Percentiles rank a stretch among this genome's conserved stretches.
Evolutionary conservation across 176 grass and related monocot genomes (phyloP).

Genomic region (Juncus effusus): DNA sequence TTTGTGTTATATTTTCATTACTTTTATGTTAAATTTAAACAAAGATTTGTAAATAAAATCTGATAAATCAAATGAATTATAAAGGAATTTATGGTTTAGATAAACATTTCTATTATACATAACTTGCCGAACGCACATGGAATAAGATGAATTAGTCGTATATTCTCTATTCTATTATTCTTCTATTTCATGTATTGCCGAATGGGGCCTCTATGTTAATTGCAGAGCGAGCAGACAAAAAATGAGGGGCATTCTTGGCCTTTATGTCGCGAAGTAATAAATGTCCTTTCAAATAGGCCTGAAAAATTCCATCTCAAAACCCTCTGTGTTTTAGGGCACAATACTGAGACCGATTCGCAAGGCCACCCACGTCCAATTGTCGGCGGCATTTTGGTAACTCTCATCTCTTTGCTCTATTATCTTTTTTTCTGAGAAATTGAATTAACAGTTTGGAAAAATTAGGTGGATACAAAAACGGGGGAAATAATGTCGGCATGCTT

Average conservation of each 20-base stretch:
- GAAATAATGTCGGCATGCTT: conserved; percentile 59
- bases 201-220: too few relatives aligned
- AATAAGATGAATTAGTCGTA: too few relatives aligned
- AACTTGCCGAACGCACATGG: too few relatives aligned
- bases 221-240: conserved; percentile 26
- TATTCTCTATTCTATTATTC: too few relatives aligned
- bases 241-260: conserved; percentile 59
- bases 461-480: conserved; percentile 70
- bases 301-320: conserved; percentile 58
- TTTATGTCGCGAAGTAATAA: conserved; percentile 82
- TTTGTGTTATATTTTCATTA: too few relatives aligned
- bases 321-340: conserved; percentile 65
- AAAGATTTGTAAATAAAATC: too few relatives aligned
- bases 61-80: too few relatives aligned
- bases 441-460: background rate
- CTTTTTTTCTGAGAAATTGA: background rate
- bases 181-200: too few relatives aligned
- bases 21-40: too few relatives aligned
- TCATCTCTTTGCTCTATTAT: background rate
- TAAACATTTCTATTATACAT: too few relatives aligned
- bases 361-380: conserved; percentile 59
- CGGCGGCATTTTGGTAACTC: conserved; percentile 66
- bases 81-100: too few relatives aligned
- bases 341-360: conserved; percentile 54
- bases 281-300: conserved; percentile 41